Evolutionary conservation across 2,329 filamentous ascomycete genomes (phyloP).

Genomic region (Pseudovirgaria hyperparasitica): DNA sequence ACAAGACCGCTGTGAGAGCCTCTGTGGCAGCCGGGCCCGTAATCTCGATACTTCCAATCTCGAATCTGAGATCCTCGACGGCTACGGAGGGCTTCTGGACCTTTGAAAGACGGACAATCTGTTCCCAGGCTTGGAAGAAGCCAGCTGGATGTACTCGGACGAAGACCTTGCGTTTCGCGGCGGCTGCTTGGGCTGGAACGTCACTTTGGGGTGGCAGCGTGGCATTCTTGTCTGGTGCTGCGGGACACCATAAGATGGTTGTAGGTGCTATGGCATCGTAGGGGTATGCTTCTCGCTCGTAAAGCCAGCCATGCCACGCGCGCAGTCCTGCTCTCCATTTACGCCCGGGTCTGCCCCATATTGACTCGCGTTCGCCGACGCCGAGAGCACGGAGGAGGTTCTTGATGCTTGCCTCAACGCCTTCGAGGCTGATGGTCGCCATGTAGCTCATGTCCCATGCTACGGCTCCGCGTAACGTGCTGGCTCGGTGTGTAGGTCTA

Average conservation of each 20-base stretch:
- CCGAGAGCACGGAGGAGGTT: constrained; percentile 55
- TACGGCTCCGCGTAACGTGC: constrained; percentile 61
- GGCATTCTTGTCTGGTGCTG: constrained; percentile 8
- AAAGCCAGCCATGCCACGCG: constrained; percentile 43
- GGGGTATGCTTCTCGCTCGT: constrained; percentile 39
- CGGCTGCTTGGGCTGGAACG: neutral
- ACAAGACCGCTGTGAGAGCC: constrained; percentile 56
- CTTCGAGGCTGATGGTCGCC: constrained; percentile 70
- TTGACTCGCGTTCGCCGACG: constrained; percentile 37
- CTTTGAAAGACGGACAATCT: constrained; percentile 45
- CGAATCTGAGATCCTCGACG: constrained; percentile 57
- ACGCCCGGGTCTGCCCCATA: constrained; percentile 50
- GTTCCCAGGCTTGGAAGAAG: constrained; percentile 56
- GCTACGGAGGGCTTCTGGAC: constrained; percentile 48
- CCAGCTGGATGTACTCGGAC: constrained; percentile 74
- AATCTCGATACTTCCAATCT: constrained; percentile 60
- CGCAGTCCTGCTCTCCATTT: constrained; percentile 59
- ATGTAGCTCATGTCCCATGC: constrained; percentile 94
- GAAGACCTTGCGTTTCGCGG: constrained; percentile 42
- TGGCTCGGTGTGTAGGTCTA: constrained; percentile 70
- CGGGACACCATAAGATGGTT: constrained; percentile 58
- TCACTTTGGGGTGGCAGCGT: constrained; percentile 7
- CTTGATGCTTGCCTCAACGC: constrained; percentile 49
- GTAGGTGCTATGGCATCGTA: constrained; percentile 55
- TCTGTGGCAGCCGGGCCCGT: constrained; percentile 68